Evolutionary conservation across 139 green algal species (phyloP).

Genomic region (Pseudopediastrum boryanum): DNA sequence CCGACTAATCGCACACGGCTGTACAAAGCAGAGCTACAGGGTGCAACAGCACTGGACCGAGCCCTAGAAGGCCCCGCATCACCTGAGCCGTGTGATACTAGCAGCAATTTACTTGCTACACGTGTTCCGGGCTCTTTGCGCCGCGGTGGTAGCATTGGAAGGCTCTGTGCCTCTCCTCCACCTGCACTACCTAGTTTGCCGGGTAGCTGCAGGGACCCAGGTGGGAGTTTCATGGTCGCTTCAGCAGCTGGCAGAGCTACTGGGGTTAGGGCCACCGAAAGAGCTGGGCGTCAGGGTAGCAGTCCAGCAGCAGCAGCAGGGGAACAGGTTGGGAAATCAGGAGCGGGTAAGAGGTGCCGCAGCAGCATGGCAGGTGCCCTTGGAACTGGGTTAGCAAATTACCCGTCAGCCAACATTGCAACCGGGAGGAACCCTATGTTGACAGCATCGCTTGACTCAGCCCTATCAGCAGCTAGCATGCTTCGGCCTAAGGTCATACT

Average conservation of each 20-base stretch:
- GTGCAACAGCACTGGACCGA: slow-evolving; percentile 15
- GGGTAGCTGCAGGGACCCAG: too few species aligned
- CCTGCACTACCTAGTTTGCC: too few species aligned
- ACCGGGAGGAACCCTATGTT: not conserved
- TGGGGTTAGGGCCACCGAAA: too few species aligned
- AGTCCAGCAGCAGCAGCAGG: too few species aligned
- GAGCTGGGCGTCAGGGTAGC: too few species aligned
- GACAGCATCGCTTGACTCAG: slow-evolving; percentile 2
- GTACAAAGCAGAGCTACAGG: slow-evolving; percentile 73
- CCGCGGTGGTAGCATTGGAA: too few species aligned
- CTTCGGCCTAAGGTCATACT: slow-evolving; percentile 57
- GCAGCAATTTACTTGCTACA: too few species aligned
- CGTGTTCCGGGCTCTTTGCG: too few species aligned
- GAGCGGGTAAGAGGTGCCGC: not conserved
- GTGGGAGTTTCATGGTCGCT: too few species aligned
- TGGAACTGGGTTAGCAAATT: not conserved
- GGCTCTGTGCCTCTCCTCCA: too few species aligned
- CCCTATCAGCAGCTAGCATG: not conserved
- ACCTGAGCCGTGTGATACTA: slow-evolving; percentile 26
- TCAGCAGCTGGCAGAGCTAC: too few species aligned
- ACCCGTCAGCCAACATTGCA: not conserved
- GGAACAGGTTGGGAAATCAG: too few species aligned
- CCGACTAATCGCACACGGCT: slow-evolving; percentile 69
- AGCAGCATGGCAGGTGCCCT: not conserved
- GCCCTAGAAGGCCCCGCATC: slow-evolving; percentile 16